Evolutionary conservation across 1,284 basidiomycete species (phyloP).

Genomic region (Ustilago esculenta): DNA sequence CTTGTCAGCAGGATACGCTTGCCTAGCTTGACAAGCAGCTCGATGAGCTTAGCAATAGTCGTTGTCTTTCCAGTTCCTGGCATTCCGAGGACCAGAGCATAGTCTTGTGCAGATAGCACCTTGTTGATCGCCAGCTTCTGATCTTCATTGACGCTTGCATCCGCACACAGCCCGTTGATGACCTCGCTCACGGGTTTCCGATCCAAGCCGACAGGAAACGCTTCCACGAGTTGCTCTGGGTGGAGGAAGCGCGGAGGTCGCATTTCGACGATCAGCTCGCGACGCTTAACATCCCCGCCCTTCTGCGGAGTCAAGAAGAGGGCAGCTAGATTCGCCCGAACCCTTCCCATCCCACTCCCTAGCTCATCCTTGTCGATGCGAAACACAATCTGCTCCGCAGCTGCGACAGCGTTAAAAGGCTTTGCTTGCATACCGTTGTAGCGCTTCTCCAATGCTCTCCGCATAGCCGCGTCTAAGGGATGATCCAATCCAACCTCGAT

Average conservation of each 20-base stretch:
- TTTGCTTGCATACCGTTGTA: not conserved
- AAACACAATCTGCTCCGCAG: conserved; percentile 72
- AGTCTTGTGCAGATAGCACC: conserved; percentile 84
- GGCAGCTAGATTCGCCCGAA: conserved; percentile 88
- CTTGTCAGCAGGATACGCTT: conserved; percentile 89
- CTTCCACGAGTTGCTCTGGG: conserved; percentile 1
- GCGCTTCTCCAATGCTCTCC: conserved; percentile 40
- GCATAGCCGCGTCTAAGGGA: conserved; percentile 70
- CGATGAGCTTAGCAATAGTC: conserved; percentile 88
- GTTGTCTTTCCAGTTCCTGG: conserved; percentile 98
- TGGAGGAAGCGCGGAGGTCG: conserved; percentile 73
- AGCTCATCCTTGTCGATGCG: conserved; percentile 95
- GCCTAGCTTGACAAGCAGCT: conserved; percentile 78
- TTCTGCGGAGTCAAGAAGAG: conserved; percentile 77
- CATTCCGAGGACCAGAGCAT: conserved; percentile 93
- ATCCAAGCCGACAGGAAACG: not conserved
- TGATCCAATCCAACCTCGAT: conserved; percentile 85
- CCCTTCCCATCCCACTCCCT: conserved; percentile 82
- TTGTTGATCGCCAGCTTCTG: conserved; percentile 80
- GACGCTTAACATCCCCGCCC: conserved; percentile 70
- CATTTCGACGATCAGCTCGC: conserved; percentile 84
- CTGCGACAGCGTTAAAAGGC: conserved; percentile 6
- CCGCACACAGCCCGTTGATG: conserved; percentile 6
- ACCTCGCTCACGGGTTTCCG: not conserved
- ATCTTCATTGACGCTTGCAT: conserved; percentile 75